Conservation (phyloP, 441 rosid species). For the Mallotus repandus region DNA sequence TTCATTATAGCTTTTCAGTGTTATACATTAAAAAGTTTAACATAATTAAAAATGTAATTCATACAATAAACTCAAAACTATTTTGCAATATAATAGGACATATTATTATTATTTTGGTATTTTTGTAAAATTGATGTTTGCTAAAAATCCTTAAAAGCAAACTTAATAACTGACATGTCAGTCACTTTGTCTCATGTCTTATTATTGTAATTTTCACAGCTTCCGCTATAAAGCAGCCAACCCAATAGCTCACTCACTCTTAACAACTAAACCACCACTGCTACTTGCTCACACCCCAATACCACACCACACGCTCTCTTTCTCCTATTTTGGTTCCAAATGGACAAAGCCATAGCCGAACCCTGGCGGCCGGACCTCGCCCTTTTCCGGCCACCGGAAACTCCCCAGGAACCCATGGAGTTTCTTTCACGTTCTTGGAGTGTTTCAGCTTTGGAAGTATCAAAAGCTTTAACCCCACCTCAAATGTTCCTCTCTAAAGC, state of each 20-base stretch:
- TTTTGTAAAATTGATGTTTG: neutral
- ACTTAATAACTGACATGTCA: conserved; percentile 10
- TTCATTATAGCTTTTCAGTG: too few relatives aligned
- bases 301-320: neutral
- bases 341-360: conserved; percentile 25
- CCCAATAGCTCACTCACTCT: neutral
- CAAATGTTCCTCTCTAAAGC: conserved; percentile 47
- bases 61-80: too few relatives aligned
- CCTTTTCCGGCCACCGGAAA: conserved; percentile 74
- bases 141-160: neutral
- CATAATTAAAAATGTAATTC: too few relatives aligned
- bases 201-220: neutral
- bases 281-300: neutral
- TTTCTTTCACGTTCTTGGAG: conserved; percentile 94
- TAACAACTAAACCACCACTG: neutral
- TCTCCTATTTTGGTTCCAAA: conserved; percentile 9
- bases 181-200: conserved; percentile 13
- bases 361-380: conserved; percentile 60
- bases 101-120: too few relatives aligned
- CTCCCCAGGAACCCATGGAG: conserved; percentile 91
- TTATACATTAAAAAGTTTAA: too few relatives aligned
- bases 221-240: conserved; percentile 28
- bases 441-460: conserved; percentile 76
- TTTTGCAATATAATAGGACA: too few relatives aligned
- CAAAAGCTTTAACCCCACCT: conserved; percentile 67